Evolutionary conservation across 345 rosid species (phyloP).

Genomic region (Cardamine occulta): DNA sequence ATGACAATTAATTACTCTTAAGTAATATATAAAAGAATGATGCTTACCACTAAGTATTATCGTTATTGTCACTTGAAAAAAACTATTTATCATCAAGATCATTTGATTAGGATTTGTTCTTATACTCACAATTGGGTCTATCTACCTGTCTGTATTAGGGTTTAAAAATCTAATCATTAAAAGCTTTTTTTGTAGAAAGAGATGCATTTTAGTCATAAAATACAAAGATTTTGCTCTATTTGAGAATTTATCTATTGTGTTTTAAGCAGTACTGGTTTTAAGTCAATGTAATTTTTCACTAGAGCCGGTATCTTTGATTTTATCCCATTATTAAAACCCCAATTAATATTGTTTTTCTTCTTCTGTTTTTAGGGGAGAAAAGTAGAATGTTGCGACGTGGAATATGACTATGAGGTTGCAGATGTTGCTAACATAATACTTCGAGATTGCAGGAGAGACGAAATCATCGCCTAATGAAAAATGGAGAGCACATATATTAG

Average conservation of each 20-base stretch:
- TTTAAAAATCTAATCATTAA: background rate
- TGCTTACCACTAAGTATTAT: background rate
- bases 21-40: background rate
- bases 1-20: background rate
- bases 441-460: constrained; percentile 54
- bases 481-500: background rate
- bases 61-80: background rate
- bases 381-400: constrained; percentile 65
- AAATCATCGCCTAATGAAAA: constrained; percentile 50
- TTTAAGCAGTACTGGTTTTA: no score
- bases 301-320: no score
- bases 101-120: background rate
- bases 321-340: background rate
- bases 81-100: background rate
- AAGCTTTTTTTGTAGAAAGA: no score
- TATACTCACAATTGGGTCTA: background rate
- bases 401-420: constrained; percentile 22
- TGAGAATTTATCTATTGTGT: no score
- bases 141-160: background rate
- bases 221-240: no score
- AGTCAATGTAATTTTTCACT: no score
- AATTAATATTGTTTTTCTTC: background rate
- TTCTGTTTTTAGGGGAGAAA: constrained; percentile 48
- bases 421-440: constrained; percentile 46
- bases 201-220: no score